Evolutionary conservation across 2,329 filamentous ascomycete genomes (phyloP).

Genomic region (Fusarium marasasianum): DNA sequence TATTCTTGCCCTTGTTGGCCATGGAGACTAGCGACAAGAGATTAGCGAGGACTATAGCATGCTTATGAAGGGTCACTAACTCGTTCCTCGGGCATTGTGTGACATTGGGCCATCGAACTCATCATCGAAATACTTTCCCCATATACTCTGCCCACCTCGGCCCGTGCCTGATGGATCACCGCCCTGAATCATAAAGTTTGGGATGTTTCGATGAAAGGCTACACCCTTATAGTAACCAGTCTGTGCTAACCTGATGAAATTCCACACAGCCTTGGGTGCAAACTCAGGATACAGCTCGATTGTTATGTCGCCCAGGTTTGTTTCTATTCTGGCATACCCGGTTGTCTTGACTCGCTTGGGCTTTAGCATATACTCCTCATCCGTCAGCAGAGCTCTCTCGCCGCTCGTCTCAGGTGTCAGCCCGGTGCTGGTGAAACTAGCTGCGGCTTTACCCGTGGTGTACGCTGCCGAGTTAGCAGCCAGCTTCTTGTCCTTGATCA

Average conservation of each 20-base stretch:
- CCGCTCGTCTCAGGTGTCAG: slow-evolving; percentile 90
- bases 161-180: slow-evolving; percentile 94
- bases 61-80: slow-evolving; percentile 36
- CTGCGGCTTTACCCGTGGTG: slow-evolving; percentile 90
- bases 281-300: slow-evolving; percentile 91
- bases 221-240: slow-evolving; percentile 90
- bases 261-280: slow-evolving; percentile 95
- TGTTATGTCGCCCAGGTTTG: slow-evolving; percentile 84
- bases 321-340: slow-evolving; percentile 90
- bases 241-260: slow-evolving; percentile 88
- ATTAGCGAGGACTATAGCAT: background rate
- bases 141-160: slow-evolving; percentile 87
- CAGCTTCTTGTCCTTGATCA: slow-evolving; percentile 65
- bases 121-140: slow-evolving; percentile 94
- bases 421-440: slow-evolving; percentile 94
- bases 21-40: slow-evolving; percentile 66
- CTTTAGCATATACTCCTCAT: slow-evolving; percentile 97
- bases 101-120: slow-evolving; percentile 89
- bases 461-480: slow-evolving; percentile 89
- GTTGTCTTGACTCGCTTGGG: slow-evolving; percentile 88
- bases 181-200: slow-evolving; percentile 97
- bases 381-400: slow-evolving; percentile 84
- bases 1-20: slow-evolving; percentile 99
- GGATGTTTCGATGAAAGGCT: slow-evolving; percentile 91
- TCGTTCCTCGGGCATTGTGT: slow-evolving; percentile 81